Percentiles rank a stretch among this genome's conserved stretches.
phyloP scores from a whole-genome alignment of 331 rosid genomes.

The Cydonia oblonga region DNA sequence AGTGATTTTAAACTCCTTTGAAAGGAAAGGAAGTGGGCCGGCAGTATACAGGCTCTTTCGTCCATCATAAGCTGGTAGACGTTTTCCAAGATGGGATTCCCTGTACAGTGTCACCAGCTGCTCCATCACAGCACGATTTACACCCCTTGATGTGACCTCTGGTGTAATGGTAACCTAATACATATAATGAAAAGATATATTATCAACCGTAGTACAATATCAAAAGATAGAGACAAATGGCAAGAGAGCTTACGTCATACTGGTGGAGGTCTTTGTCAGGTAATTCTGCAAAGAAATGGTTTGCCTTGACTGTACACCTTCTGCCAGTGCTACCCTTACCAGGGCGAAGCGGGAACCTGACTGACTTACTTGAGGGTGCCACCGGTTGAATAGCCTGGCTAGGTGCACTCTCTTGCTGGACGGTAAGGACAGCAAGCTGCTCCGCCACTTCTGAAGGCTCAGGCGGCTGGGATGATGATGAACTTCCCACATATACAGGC shows the following conservation, averaged over 20 bases:
- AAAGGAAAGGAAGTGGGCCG: constrained; percentile 73
- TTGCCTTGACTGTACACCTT: constrained; percentile 70
- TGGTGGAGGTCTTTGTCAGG: constrained; percentile 91
- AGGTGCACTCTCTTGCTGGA: constrained; percentile 32
- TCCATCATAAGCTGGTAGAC: constrained; percentile 97
- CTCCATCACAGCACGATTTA: constrained; percentile 84
- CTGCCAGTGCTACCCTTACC: constrained; percentile 72
- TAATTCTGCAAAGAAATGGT: constrained; percentile 85
- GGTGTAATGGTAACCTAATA: constrained; percentile 81
- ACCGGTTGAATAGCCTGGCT: constrained; percentile 37
- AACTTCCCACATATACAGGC: constrained; percentile 50
- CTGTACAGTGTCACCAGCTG: constrained; percentile 56
- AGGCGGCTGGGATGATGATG: constrained; percentile 43
- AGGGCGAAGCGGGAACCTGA: constrained; percentile 92
- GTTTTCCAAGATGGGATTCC: constrained; percentile 66
- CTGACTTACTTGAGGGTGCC: constrained; percentile 58
- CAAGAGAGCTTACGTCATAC: constrained; percentile 64
- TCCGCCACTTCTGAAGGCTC: constrained; percentile 30
- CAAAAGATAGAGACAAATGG: not conserved
- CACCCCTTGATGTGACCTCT: constrained; percentile 74
- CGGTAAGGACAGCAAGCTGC: constrained; percentile 23
- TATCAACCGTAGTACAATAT: not conserved
- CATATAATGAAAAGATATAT: not conserved
- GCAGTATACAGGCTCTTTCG: constrained; percentile 93
- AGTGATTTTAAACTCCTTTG: constrained; percentile 63